Evolutionary conservation across 2,329 filamentous ascomycete species (phyloP).

Genomic region (Beauveria asiatica): DNA sequence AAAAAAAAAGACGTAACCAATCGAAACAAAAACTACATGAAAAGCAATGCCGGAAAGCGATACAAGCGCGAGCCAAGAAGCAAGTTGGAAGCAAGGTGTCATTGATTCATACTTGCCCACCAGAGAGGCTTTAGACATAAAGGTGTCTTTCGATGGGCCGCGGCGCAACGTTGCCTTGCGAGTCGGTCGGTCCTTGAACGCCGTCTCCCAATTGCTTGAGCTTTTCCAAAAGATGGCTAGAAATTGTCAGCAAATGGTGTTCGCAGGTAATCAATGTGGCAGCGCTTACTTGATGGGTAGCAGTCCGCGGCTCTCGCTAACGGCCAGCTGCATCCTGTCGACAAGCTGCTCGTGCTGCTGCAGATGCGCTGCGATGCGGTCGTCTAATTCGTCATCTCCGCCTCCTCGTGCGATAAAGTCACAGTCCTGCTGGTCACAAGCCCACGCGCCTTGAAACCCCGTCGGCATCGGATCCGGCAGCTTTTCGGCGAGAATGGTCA

Average conservation of each 20-base stretch:
- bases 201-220: slow-evolving; percentile 5
- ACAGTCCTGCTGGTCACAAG: slow-evolving; percentile 57
- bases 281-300: slow-evolving; percentile 47
- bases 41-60: not conserved
- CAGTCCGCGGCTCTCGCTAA: slow-evolving; percentile 49
- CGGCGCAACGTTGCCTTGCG: not conserved
- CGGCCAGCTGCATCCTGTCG: slow-evolving; percentile 40
- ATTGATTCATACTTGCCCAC: not conserved
- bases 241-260: not conserved
- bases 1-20: not conserved
- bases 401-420: slow-evolving; percentile 54
- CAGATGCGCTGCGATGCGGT: slow-evolving; percentile 52
- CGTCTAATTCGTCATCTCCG: slow-evolving; percentile 45
- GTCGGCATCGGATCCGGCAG: slow-evolving; percentile 40
- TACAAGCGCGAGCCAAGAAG: too few species aligned
- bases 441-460: slow-evolving; percentile 57
- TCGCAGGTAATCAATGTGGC: not conserved
- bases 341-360: slow-evolving; percentile 49
- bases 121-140: not conserved
- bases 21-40: not conserved
- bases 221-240: slow-evolving; percentile 8
- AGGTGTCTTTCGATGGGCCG: slow-evolving; percentile 4
- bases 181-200: not conserved
- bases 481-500: slow-evolving; percentile 41
- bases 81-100: not conserved